phyloP scores from a whole-genome alignment of 495 filamentous ascomycete species.

The Penicillium waksmanii region DNA sequence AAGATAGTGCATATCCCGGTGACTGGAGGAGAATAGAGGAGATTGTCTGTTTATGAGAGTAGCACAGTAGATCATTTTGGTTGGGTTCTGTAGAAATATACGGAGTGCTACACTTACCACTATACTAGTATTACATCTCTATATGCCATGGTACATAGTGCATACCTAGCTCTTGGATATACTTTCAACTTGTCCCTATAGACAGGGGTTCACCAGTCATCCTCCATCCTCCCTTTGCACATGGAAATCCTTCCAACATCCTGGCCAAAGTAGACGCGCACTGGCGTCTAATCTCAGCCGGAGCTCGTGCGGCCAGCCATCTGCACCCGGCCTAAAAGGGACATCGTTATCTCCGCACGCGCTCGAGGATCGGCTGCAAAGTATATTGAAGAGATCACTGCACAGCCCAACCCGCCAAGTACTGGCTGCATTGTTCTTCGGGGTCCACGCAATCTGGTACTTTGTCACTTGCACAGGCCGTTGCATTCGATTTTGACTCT shows the following conservation, averaged over 20 bases:
- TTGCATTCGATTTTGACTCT: conserved; percentile 13
- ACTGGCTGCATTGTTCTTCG: conserved; percentile 1
- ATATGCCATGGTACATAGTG: no score
- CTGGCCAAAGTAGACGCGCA: conserved; percentile 12
- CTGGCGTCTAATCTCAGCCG: conserved; percentile 31
- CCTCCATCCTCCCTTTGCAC: neutral
- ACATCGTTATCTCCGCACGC: conserved; percentile 20
- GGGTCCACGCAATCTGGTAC: conserved; percentile 20
- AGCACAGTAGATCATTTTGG: neutral
- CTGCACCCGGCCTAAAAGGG: conserved; percentile 24
- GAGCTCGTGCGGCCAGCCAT: conserved; percentile 17
- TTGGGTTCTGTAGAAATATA: neutral
- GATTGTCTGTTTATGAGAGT: neutral
- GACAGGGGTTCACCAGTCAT: no score
- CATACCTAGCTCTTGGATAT: no score
- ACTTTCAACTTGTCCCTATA: no score
- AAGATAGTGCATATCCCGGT: conserved; percentile 4
- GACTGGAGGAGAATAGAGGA: neutral
- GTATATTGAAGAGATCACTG: conserved; percentile 10
- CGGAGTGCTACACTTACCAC: no score
- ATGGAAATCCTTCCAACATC: neutral
- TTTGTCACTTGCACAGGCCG: conserved; percentile 19
- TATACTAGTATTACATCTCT: no score
- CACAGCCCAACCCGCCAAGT: conserved; percentile 7
- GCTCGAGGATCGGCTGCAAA: conserved; percentile 18